Evolutionary conservation across 768 basidiomycete species (phyloP), one percentile per base, ranked within the genome.

Genomic region (Kwoniella sp.): DNA sequence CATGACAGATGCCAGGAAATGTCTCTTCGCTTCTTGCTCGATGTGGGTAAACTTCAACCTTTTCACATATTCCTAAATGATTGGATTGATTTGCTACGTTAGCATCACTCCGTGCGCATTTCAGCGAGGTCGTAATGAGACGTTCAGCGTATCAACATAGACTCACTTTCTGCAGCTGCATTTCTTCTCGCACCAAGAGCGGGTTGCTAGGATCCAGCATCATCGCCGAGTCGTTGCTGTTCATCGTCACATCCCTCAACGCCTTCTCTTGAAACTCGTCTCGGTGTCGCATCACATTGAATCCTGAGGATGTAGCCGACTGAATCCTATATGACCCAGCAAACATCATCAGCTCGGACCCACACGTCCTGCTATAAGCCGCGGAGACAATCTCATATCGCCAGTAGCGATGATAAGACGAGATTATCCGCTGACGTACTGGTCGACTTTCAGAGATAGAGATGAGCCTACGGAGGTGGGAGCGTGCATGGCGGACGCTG

Each of bases 11-110:
- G 89, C 89, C 71, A 93, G 85, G 74, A 93, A 94, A 80, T 89
- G 88, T 72, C 91, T 87, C 76, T 94, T 95, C 2, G 93, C 90
- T 70, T 92, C 90, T 78, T 92, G 90, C 73, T 95, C 91, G 20
- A 93, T 82, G 75, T 92, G 93, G 68, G 90, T 89, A 74, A 91
- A 92, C 80, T 94, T 94, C 28, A 93, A 86, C 72, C 70, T 60
- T 22, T 76, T 65, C 53, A 80, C 76, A 66, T 76, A 75, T 4
- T 79, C 77, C 75, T 80, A 47, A 57, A 11, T 34, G 37, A 15
- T 31, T 29, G 3, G 13, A 23, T 4, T 25, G 25, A 67, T 8
- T 12, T 23, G 12, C 22, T 51, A n/a, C 22, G 50, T 52, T 3
- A 1, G 4, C 11, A 53, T 4, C 50, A n/a, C 13, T 22, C 50